Evolutionary conservation across 495 filamentous ascomycete species (phyloP).

Genomic region (Penicillium verhagenii): DNA sequence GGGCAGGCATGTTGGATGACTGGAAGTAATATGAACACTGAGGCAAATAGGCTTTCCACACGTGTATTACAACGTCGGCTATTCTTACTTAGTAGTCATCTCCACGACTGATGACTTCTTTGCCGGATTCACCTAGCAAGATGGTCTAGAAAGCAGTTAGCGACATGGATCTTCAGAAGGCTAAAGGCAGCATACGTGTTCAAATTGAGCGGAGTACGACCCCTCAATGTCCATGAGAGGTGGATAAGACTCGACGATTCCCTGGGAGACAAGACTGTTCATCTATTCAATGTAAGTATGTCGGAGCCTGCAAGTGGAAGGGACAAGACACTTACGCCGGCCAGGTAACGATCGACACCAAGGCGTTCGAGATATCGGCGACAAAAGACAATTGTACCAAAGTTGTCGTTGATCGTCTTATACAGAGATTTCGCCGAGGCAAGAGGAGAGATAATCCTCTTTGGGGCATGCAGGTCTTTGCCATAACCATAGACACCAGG

Average conservation of each 20-base stretch:
- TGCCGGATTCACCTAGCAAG: conserved; percentile 1
- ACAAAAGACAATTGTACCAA: conserved; percentile 61
- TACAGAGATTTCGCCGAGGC: conserved; percentile 57
- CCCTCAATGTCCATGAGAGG: conserved; percentile 56
- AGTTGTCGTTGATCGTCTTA: conserved; percentile 63
- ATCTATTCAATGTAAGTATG: conserved; percentile 30
- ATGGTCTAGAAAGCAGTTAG: conserved; percentile 5
- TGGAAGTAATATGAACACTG: neutral
- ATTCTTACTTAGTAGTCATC: conserved; percentile 6
- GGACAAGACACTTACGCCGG: conserved; percentile 45
- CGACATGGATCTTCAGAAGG: neutral
- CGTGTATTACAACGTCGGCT: neutral
- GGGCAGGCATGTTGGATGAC: neutral
- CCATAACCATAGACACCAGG: conserved; percentile 50
- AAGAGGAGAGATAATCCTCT: conserved; percentile 47
- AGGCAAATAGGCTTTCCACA: neutral
- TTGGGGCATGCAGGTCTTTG: conserved; percentile 48
- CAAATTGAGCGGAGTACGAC: conserved; percentile 60
- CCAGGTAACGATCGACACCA: conserved; percentile 58
- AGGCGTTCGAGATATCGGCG: conserved; percentile 63
- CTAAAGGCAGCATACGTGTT: conserved; percentile 48
- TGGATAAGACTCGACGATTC: conserved; percentile 52
- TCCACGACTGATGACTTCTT: conserved; percentile 10
- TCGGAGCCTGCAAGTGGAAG: neutral
- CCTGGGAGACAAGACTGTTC: conserved; percentile 51